A percentile compares a stretch with the other conserved stretches of the same genome.
Conservation (phyloP, 2,329 filamentous ascomycete species). For the Colletotrichum filicis region DNA sequence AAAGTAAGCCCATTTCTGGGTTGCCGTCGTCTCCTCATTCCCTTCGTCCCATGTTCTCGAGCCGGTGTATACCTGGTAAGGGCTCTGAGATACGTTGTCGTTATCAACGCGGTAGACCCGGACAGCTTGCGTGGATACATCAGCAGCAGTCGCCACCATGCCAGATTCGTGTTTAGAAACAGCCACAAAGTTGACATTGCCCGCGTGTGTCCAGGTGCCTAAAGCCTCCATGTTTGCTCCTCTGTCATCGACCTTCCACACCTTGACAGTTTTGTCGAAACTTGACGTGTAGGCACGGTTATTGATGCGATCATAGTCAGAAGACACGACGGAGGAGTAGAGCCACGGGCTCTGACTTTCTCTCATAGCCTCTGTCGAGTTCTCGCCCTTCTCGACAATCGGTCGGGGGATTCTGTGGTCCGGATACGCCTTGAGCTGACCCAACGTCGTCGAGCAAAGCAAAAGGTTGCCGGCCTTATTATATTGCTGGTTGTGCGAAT, state of each 20-base stretch:
- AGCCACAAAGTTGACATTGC: slow-evolving; percentile 72
- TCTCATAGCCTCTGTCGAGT: slow-evolving; percentile 66
- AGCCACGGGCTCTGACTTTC: slow-evolving; percentile 71
- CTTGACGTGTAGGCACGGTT: slow-evolving; percentile 67
- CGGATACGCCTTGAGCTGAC: slow-evolving; percentile 61
- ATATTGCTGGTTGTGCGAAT: slow-evolving; percentile 72
- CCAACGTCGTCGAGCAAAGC: slow-evolving; percentile 59
- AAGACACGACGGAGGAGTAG: slow-evolving; percentile 72
- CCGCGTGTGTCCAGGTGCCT: slow-evolving; percentile 66
- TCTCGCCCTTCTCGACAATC: slow-evolving; percentile 62
- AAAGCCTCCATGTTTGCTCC: slow-evolving; percentile 54
- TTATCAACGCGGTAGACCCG: slow-evolving; percentile 63
- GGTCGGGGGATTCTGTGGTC: slow-evolving; percentile 69
- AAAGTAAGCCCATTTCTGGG: slow-evolving; percentile 68
- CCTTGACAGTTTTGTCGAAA: slow-evolving; percentile 71
- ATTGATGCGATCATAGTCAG: slow-evolving; percentile 61
- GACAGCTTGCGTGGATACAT: slow-evolving; percentile 64
- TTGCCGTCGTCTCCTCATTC: slow-evolving; percentile 46
- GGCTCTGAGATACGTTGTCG: slow-evolving; percentile 48
- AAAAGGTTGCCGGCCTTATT: slow-evolving; percentile 73
- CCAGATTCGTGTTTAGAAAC: slow-evolving; percentile 59
- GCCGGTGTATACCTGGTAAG: slow-evolving; percentile 54
- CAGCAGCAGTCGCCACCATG: slow-evolving; percentile 69
- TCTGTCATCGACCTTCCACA: slow-evolving; percentile 59
- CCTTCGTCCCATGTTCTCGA: slow-evolving; percentile 38